Evolutionary conservation across 164 flowering plant genomes (phyloP).

Genomic region (Cinnamomum micranthum): DNA sequence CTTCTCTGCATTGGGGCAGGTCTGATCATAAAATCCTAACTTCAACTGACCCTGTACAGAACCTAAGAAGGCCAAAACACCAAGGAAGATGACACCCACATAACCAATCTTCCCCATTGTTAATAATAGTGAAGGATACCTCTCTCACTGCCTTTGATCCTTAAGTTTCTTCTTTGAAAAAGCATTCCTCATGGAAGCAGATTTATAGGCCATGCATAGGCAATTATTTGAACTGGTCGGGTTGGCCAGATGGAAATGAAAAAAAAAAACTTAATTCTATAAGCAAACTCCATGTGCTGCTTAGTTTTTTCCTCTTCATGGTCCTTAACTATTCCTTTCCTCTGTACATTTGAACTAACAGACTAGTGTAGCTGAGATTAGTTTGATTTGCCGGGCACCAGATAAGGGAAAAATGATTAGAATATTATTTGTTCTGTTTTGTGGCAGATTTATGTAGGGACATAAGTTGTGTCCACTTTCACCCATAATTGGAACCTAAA

Average conservation of each 20-base stretch:
- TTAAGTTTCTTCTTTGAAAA: neutral
- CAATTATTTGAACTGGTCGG: neutral
- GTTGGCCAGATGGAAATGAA: neutral
- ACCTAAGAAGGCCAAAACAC: slow-evolving; percentile 23
- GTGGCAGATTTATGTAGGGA: too few relatives aligned
- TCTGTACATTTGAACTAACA: neutral
- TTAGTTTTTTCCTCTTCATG: neutral
- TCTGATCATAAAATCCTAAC: slow-evolving; percentile 45
- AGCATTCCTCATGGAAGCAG: neutral
- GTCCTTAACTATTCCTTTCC: neutral
- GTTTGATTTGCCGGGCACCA: neutral
- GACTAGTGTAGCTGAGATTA: neutral
- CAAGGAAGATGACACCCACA: slow-evolving; percentile 18
- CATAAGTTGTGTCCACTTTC: too few relatives aligned
- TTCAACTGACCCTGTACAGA: slow-evolving; percentile 43
- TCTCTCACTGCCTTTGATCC: neutral
- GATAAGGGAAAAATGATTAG: neutral
- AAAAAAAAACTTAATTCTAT: too few relatives aligned
- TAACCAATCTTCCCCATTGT: slow-evolving; percentile 13
- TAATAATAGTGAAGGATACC: slow-evolving; percentile 1
- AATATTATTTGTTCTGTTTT: too few relatives aligned
- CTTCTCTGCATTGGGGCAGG: too few relatives aligned
- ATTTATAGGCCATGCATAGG: neutral
- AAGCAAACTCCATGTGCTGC: neutral
- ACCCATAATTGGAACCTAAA: too few relatives aligned